Evolutionary conservation across 768 basidiomycete species (phyloP), one percentile per base, ranked within the genome.

Genomic region (Agaricus sinodeliciosus): DNA sequence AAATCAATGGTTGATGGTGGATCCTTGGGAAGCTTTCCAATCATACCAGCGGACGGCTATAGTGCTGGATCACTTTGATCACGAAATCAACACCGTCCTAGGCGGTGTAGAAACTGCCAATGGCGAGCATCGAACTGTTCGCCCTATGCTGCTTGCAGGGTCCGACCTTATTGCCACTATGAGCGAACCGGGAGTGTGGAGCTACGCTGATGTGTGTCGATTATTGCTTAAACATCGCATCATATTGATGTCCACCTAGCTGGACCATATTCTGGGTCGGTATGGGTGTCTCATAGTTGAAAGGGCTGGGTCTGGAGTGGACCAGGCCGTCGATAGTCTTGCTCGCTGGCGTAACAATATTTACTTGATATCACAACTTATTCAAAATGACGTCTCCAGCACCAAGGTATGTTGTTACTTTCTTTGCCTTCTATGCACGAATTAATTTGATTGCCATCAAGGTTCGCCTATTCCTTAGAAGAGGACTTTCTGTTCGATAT

Each of bases 171-270:
- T 98, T 68, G 84, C 90, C 62, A 96, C 94, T 25, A 97, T 99
- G 87, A 90, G 90, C 59, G 94, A 97, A 71, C 96, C 96, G 25
- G 95, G 96, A 15, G 95, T 99, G 35, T 99, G 96, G 96, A 83
- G 86, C 51, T 85, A 94, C 62, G 77, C 82, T 55, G 96, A 99
- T 78, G 94, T 95, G 70, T 65, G 92, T 78, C 55, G 48, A 57
- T 54, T 37, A 48, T 46, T 37, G 43, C 42, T 54, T 39, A 35
- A 40, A 48, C 37, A 48, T 35, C 52, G 46, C 41, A 31, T 45
- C 15, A 22, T 19, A 27, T 41, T 57, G 25, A 51, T 47, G 43
- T 49, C 37, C 49, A 43, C 37, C 7, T 66, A 97, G 94, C 79
- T 99, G 42, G 93, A 95, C 61, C 93, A 94, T 71, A 98, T 99